Evolutionary conservation across 768 basidiomycete species (phyloP).

Genomic region (Vararia minispora): DNA sequence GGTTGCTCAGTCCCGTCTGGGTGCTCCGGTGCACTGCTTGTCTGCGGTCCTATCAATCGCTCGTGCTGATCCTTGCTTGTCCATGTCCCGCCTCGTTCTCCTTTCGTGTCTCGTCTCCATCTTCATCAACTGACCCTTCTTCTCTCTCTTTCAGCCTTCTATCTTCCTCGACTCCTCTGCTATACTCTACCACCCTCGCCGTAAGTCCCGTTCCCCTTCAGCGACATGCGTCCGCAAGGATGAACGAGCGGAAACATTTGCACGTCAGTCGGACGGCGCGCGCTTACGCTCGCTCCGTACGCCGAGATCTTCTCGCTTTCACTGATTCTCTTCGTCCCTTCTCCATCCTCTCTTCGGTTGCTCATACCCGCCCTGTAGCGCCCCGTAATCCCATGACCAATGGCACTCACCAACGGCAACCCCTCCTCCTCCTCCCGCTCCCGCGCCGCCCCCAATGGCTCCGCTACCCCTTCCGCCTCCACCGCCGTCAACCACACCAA

Average conservation of each 20-base stretch:
- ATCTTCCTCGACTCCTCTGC: too few species aligned
- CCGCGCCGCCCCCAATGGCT: conserved; percentile 6
- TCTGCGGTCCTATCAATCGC: too few species aligned
- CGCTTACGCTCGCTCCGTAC: conserved; percentile 8
- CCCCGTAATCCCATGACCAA: background rate
- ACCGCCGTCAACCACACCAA: conserved; percentile 68
- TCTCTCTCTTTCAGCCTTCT: background rate
- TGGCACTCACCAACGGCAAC: background rate
- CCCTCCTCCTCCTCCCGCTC: conserved; percentile 2
- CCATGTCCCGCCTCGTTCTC: too few species aligned
- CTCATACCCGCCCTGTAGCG: background rate
- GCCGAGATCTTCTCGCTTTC: conserved; percentile 5
- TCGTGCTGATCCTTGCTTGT: too few species aligned
- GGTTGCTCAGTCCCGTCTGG: too few species aligned
- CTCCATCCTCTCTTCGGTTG: too few species aligned
- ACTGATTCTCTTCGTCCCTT: background rate
- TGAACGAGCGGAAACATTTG: too few species aligned
- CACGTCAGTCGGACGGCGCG: conserved; percentile 33
- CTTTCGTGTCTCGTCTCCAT: background rate
- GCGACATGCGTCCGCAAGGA: too few species aligned
- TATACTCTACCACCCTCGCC: too few species aligned
- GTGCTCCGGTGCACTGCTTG: too few species aligned
- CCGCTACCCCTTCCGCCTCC: conserved; percentile 22
- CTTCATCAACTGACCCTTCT: background rate
- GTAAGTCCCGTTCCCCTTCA: too few species aligned